These are phyloP conservation scores for Aspergillus alliaceus DNA, from an alignment of 2,329 filamentous ascomycete genomes.

Conservation along the genomic window DNA sequence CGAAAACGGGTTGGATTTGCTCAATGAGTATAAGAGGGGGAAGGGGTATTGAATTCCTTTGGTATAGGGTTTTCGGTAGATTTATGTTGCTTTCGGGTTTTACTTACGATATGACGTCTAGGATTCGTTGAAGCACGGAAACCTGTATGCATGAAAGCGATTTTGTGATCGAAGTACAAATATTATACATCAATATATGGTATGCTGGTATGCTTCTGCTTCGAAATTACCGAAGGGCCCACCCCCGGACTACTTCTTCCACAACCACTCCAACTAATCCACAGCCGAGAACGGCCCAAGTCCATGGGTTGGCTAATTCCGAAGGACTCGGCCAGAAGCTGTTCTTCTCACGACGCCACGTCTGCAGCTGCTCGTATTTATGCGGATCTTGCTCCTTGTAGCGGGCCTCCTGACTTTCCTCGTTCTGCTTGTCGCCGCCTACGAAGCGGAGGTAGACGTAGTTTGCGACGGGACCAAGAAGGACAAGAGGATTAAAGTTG, in stretches of 20 bases:
- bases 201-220: not conserved
- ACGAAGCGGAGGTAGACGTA: slow-evolving; percentile 59
- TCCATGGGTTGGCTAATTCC: slow-evolving; percentile 57
- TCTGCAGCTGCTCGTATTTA: slow-evolving; percentile 55
- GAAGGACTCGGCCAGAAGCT: slow-evolving; percentile 58
- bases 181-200: not conserved
- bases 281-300: slow-evolving; percentile 53
- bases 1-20: slow-evolving; percentile 54
- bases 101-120: not conserved
- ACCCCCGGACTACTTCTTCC: slow-evolving; percentile 38
- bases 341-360: slow-evolving; percentile 57
- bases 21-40: slow-evolving; percentile 62
- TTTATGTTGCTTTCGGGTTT: not conserved
- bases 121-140: not conserved
- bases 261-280: slow-evolving; percentile 52
- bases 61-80: too few species aligned
- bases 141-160: not conserved
- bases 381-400: slow-evolving; percentile 52
- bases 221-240: not conserved
- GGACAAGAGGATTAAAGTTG: slow-evolving; percentile 54
- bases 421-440: slow-evolving; percentile 58
- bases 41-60: slow-evolving; percentile 56
- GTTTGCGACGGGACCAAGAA: slow-evolving; percentile 58
- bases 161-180: too few species aligned
- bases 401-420: slow-evolving; percentile 52